phyloP scores from a whole-genome alignment of 768 basidiomycete species.

The Leccinellum albellum region DNA sequence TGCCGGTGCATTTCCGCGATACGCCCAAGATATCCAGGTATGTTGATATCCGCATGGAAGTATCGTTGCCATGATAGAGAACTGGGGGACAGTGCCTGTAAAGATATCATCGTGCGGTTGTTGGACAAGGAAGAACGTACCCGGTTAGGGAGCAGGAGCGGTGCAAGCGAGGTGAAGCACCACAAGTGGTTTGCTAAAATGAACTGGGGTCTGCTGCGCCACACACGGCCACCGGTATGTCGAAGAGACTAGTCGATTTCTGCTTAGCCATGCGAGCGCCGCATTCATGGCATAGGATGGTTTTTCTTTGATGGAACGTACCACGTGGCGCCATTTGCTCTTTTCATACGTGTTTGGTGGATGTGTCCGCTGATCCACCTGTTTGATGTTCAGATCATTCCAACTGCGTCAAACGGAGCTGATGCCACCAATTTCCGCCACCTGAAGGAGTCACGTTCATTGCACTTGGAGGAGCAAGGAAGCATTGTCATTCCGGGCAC shows the following conservation, averaged over 20 bases:
- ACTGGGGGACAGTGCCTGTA: slow-evolving; percentile 60
- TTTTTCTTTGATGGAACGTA: neutral
- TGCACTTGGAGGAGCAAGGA: slow-evolving; percentile 78
- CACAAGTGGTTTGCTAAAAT: slow-evolving; percentile 98
- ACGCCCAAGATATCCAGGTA: slow-evolving; percentile 72
- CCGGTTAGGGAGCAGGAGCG: slow-evolving; percentile 86
- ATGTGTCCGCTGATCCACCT: slow-evolving; percentile 23
- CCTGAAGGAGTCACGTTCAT: slow-evolving; percentile 84
- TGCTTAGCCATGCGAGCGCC: neutral
- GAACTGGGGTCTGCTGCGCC: slow-evolving; percentile 94
- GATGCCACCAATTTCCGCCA: slow-evolving; percentile 90
- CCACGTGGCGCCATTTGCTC: slow-evolving; percentile 12
- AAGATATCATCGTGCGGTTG: slow-evolving; percentile 81
- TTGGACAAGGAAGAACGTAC: slow-evolving; percentile 90
- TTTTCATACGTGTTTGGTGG: slow-evolving; percentile 14
- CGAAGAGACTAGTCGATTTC: neutral
- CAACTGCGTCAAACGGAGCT: slow-evolving; percentile 64
- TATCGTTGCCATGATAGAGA: slow-evolving; percentile 9
- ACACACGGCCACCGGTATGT: slow-evolving; percentile 88
- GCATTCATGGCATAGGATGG: neutral
- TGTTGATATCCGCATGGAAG: slow-evolving; percentile 27
- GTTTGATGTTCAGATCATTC: slow-evolving; percentile 63
- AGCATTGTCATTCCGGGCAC: slow-evolving; percentile 35
- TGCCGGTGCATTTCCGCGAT: slow-evolving; percentile 85
- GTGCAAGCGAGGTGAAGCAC: slow-evolving; percentile 97